Percentiles rank a stretch among this genome's conserved stretches.
Evolutionary conservation across 805 yeast genomes (phyloP).

Genomic region (Barnettozyma sucrosica): DNA sequence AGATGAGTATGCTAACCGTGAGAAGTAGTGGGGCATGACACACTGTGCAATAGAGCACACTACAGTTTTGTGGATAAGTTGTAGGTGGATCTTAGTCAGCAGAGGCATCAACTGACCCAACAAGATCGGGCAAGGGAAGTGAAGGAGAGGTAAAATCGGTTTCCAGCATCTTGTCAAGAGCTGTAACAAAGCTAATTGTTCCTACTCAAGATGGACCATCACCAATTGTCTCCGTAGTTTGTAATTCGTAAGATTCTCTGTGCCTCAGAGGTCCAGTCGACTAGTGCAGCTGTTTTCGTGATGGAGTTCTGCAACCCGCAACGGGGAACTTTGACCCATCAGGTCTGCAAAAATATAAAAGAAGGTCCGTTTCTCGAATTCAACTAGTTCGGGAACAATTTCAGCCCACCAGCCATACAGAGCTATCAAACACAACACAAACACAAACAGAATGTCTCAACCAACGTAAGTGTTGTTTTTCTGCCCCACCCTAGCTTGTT

Average conservation of each 20-base stretch:
- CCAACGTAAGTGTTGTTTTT: slow-evolving; percentile 14
- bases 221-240: not conserved
- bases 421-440: not conserved
- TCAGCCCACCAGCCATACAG: not conserved
- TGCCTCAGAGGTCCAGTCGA: not conserved
- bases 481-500: not conserved
- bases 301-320: slow-evolving; percentile 13
- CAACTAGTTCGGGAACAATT: not conserved
- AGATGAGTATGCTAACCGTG: no score
- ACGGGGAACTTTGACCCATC: slow-evolving; percentile 3
- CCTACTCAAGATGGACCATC: not conserved
- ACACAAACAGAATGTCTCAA: slow-evolving; percentile 19
- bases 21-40: no score
- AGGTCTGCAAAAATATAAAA: not conserved
- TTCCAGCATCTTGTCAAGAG: not conserved
- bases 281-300: not conserved
- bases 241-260: no score
- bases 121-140: not conserved
- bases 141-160: not conserved
- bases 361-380: slow-evolving; percentile 5
- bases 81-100: no score
- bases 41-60: no score
- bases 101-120: not conserved
- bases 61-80: no score
- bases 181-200: not conserved